phyloP scores from a whole-genome alignment of 2,329 filamentous ascomycete genomes.

The Aspergillus alliaceus region DNA sequence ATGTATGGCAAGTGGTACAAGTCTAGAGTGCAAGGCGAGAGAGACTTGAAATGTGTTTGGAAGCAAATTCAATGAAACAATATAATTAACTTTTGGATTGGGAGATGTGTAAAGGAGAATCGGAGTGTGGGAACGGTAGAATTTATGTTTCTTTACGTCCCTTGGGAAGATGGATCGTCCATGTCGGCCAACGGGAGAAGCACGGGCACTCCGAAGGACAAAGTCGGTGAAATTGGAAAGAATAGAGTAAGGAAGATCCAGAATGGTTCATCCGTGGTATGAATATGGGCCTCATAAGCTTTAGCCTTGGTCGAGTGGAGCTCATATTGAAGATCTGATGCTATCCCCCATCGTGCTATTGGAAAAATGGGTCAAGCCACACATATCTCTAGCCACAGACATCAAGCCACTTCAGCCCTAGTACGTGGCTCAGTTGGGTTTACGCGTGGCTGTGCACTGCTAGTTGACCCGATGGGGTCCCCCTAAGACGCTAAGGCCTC shows the following conservation, averaged over 20 bases:
- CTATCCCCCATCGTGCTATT: conserved; percentile 8
- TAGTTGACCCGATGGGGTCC: not conserved
- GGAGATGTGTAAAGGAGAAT: not conserved
- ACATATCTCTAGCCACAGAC: conserved; percentile 17
- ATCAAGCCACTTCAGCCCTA: conserved; percentile 7
- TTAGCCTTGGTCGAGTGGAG: conserved; percentile 10
- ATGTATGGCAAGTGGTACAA: conserved; percentile 14
- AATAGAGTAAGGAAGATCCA: conserved; percentile 5
- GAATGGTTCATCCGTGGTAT: conserved; percentile 11
- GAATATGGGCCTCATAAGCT: conserved; percentile 11
- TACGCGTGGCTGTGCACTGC: conserved; percentile 15
- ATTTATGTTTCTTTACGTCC: conserved; percentile 2
- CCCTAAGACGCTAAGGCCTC: not conserved
- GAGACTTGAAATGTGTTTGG: not conserved
- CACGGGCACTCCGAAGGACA: conserved; percentile 15
- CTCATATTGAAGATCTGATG: conserved; percentile 13
- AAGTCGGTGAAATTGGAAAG: conserved; percentile 9
- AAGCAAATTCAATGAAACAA: not conserved
- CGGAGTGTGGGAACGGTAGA: not conserved
- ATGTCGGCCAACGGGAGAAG: conserved; percentile 1
- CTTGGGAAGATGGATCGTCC: not conserved
- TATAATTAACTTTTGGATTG: not conserved
- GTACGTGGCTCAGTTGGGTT: conserved; percentile 8
- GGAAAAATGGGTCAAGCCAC: conserved; percentile 19
- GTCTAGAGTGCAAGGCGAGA: not conserved